phyloP scores from a whole-genome alignment of 2,329 filamentous ascomycete genomes.

The Rutstroemia sp. region DNA sequence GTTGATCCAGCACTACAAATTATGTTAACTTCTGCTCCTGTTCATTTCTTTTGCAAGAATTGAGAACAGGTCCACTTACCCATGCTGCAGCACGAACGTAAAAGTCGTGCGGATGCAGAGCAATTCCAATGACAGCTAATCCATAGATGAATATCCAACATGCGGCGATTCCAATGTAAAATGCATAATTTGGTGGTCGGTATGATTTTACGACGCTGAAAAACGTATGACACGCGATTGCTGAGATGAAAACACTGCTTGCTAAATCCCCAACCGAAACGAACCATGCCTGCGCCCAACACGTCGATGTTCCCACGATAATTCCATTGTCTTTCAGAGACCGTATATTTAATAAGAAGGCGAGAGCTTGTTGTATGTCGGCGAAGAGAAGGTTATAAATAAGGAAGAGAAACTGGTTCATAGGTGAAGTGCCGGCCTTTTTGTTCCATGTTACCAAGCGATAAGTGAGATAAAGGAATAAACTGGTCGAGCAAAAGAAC shows the following conservation, averaged over 20 bases:
- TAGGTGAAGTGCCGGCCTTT: conserved; percentile 27
- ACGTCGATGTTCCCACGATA: conserved; percentile 44
- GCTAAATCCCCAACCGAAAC: conserved; percentile 59
- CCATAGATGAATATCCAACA: conserved; percentile 55
- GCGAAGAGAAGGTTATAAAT: conserved; percentile 64
- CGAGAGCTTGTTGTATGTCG: conserved; percentile 57
- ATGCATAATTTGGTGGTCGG: conserved; percentile 40
- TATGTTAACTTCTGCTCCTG: too few relatives aligned
- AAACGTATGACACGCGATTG: conserved; percentile 61
- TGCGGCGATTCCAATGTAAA: conserved; percentile 40
- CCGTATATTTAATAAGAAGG: conserved; percentile 55
- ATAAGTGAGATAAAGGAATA: conserved; percentile 37
- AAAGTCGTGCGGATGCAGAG: conserved; percentile 33
- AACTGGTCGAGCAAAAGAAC: conserved; percentile 35
- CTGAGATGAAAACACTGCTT: conserved; percentile 58
- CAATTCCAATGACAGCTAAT: conserved; percentile 44
- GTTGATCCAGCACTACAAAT: conserved; percentile 54
- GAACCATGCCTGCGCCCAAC: conserved; percentile 61
- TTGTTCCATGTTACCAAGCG: conserved; percentile 24
- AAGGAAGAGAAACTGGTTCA: conserved; percentile 62
- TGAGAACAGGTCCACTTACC: conserved; percentile 32
- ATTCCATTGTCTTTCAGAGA: conserved; percentile 50
- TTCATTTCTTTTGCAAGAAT: too few relatives aligned
- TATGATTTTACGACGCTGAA: conserved; percentile 51
- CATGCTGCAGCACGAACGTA: conserved; percentile 61